Evolutionary conservation across 345 rosid species (phyloP), one percentile per base, ranked within the genome.

Genomic region (Moricandia moricandioides): DNA sequence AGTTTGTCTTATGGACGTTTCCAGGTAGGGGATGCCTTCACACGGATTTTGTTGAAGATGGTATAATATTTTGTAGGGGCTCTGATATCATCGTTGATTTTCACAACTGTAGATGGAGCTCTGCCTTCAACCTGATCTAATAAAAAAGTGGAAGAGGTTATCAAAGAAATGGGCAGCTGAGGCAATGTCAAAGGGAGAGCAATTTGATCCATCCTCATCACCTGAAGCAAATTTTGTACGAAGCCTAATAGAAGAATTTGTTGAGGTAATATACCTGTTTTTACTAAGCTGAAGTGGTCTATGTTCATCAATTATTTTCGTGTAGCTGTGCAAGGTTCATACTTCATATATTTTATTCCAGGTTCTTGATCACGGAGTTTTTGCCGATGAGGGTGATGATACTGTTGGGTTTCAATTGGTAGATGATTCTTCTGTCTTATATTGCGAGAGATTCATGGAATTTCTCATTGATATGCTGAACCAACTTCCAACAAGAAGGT

Each of bases 401-500:
- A 75, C 82, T 69, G 57, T 61, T 65, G 74, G 83, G 52, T 74
- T 73, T 57, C 82, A 72, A 34, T 80, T 83, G 80, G 78, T 84
- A 21, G 89, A 90, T 74, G 97, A 94, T 76, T 88, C 97, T 47
- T 87, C 90, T 51, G 84, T 92, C 55, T 77, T 95, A 69, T 92
- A 92, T 67, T 92, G 99, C 29, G 99, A 95, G 85, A 92, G 97
- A 74, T 95, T 95, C 83, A 84, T 95, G 86, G 99, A 95, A 75
- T 95, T 95, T 85, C 96, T 95, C 72, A 95, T 95, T 60, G 99
- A 95, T 80, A 81, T 95, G 75, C 80, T 95, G 80, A 95, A 97
- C 84, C 99, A 95, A 81, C 88, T 95, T 74, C 99, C 99, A 37
- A 95, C 99, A 18, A 92, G 99, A 84, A 95, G 99, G 99, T 92